Evolutionary conservation across 2,329 filamentous ascomycete genomes (phyloP), one percentile per base, ranked within the genome.

Genomic region (Bipolaris oryzae): DNA sequence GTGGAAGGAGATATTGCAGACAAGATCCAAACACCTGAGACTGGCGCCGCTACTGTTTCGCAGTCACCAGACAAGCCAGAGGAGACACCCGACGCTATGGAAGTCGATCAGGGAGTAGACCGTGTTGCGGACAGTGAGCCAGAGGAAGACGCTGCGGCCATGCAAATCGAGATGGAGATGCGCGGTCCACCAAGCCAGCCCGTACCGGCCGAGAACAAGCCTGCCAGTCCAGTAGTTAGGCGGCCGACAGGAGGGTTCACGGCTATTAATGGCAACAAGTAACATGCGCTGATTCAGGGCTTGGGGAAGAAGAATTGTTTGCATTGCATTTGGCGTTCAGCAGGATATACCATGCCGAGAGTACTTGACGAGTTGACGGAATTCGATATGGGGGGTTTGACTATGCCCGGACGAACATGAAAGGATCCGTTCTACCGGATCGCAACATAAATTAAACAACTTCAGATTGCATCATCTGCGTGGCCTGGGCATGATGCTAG

Each of bases 111-210:
- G 11, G 47, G 51, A 21, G 50, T 39, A 28, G 50, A 64, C 16
- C 54, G 50, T 13, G 60, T 61, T 0, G 60, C 64, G 9, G 67
- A 69, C 2, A 69, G 63, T 49, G 70, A 71, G 7, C 55, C 63
- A 15, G 71, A 72, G 33, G 56, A 70, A 18, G 74, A 74, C 45
- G 61, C 63, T 0, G 71, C 72, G 18, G 72, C 74, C 0, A 74
- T 74, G 72, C 74, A 75, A 55, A 66, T 76, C n/a, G 73, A 76
- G 61, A 75, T 76, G 71, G 74, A 76, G 58, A 76, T 76, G 74
- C 66, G 73, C 5, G 73, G 74, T 3, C 69, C 70, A 52, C 61
- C 58, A 25, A 55, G 49, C 1, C 52, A 52, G 11, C 46, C 47
- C 15, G 28, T 34, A 7, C 38, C 38, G 15, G 41, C 38, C 28